phyloP scores from a whole-genome alignment of 1,284 basidiomycete genomes.

The Exobasidium rhododendri region DNA sequence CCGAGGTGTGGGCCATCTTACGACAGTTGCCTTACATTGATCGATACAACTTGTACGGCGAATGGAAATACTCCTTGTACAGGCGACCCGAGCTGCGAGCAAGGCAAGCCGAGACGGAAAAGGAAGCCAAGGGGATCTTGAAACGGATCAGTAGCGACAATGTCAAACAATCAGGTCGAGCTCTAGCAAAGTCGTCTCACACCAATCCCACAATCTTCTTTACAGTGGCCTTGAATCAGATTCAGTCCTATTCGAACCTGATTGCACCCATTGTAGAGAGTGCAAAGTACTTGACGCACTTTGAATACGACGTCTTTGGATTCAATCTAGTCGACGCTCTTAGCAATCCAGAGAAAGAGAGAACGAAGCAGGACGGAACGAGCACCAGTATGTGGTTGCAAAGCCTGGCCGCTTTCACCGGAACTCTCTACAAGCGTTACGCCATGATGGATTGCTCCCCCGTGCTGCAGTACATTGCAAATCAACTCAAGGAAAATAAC shows the following conservation, averaged over 20 bases:
- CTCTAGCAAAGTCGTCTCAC: conserved; percentile 89
- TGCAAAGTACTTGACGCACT: conserved; percentile 80
- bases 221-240: conserved; percentile 81
- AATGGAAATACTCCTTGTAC: conserved; percentile 77
- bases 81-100: conserved; percentile 56
- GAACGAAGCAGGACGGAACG: conserved; percentile 88
- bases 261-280: conserved; percentile 85
- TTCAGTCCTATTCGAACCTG: conserved; percentile 95
- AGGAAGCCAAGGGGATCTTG: conserved; percentile 56
- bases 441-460: conserved; percentile 71
- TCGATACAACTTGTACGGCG: conserved; percentile 88
- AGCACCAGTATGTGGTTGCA: conserved; percentile 90
- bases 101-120: conserved; percentile 60
- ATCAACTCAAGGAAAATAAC: conserved; percentile 69
- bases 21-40: conserved; percentile 71
- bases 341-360: conserved; percentile 75
- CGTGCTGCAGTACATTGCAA: conserved; percentile 82
- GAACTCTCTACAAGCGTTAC: conserved; percentile 84
- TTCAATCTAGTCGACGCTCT: conserved; percentile 80
- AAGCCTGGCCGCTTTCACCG: conserved; percentile 79
- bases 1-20: conserved; percentile 62
- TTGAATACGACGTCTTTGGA: conserved; percentile 90
- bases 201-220: conserved; percentile 92
- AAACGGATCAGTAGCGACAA: conserved; percentile 61
- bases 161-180: conserved; percentile 74